A percentile compares a stretch with the other conserved stretches of the same genome.
phyloP scores from a whole-genome alignment of 163 green algal genomes.

The Dunaliella salina region DNA sequence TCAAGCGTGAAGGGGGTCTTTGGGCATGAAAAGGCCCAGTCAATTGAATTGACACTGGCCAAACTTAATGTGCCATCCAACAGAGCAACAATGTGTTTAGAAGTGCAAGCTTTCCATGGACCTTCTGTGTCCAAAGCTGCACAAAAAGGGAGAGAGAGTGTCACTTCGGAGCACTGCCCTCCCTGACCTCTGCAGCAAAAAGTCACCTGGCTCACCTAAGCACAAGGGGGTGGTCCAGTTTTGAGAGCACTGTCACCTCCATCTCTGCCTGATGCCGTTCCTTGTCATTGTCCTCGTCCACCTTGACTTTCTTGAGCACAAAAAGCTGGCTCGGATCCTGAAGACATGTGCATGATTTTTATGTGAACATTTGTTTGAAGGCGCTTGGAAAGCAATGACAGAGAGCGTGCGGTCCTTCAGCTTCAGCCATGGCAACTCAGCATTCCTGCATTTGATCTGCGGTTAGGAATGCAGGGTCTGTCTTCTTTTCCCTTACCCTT shows the following conservation, averaged over 20 bases:
- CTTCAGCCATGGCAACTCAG: no score
- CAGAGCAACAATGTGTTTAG: no score
- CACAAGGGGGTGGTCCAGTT: conserved; percentile 49
- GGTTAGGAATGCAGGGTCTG: no score
- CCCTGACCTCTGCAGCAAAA: background rate
- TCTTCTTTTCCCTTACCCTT: no score
- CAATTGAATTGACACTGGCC: no score
- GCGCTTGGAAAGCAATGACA: no score
- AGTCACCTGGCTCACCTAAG: conserved; percentile 25
- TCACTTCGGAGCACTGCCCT: conserved; percentile 1
- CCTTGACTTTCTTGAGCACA: conserved; percentile 51
- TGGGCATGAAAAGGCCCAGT: background rate
- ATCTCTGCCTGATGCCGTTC: conserved; percentile 31
- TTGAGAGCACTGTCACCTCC: conserved; percentile 47
- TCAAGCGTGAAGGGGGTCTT: background rate
- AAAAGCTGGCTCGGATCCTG: conserved; percentile 23
- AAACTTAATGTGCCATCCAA: no score
- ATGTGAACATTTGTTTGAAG: no score
- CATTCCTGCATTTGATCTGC: no score
- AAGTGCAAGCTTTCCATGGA: background rate
- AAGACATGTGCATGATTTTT: no score
- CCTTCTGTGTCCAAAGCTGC: no score
- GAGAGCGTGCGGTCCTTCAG: no score
- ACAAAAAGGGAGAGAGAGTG: background rate
- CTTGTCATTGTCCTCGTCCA: conserved; percentile 27